Conservation (phyloP, 1,139 yeast species). For the Suhomyces guaymorum region DNA sequence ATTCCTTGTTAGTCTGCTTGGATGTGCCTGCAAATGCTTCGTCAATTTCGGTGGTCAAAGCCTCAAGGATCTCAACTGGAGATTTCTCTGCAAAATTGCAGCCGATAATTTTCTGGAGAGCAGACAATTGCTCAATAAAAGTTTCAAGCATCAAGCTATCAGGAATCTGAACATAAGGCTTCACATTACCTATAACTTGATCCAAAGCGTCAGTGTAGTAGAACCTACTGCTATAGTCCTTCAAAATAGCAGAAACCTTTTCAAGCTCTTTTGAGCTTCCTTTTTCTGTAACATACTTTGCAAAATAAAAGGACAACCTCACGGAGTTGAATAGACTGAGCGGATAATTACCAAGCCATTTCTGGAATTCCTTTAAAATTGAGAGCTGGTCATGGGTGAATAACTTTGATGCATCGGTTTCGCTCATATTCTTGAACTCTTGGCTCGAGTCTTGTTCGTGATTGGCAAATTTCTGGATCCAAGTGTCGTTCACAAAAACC, state of each 20-base stretch:
- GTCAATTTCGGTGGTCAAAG: constrained; percentile 23
- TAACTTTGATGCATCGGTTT: constrained; percentile 1
- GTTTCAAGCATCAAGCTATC: constrained; percentile 24
- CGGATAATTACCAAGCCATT: constrained; percentile 9
- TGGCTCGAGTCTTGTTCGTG: constrained; percentile 1
- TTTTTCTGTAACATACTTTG: constrained; percentile 5
- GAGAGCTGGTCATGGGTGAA: constrained; percentile 3
- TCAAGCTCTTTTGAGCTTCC: constrained; percentile 1
- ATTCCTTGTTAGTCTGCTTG: constrained; percentile 21
- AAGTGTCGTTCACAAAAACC: constrained; percentile 7
- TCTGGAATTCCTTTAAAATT: constrained; percentile 5
- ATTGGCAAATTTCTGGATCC: constrained; percentile 6
- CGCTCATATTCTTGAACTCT: background rate
- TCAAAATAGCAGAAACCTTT: constrained; percentile 1
- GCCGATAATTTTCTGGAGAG: constrained; percentile 14
- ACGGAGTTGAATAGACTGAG: constrained; percentile 6
- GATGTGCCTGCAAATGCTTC: constrained; percentile 15
- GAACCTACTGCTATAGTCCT: constrained; percentile 3
- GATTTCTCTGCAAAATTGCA: too few relatives aligned
- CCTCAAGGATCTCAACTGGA: constrained; percentile 18
- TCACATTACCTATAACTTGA: background rate
- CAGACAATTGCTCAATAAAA: constrained; percentile 17
- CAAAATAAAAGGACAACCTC: constrained; percentile 5
- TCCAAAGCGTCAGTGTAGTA: constrained; percentile 7
- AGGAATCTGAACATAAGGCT: constrained; percentile 23